Evolutionary conservation across 1,284 basidiomycete species (phyloP).

Genomic region (Termitomyces sp.): DNA sequence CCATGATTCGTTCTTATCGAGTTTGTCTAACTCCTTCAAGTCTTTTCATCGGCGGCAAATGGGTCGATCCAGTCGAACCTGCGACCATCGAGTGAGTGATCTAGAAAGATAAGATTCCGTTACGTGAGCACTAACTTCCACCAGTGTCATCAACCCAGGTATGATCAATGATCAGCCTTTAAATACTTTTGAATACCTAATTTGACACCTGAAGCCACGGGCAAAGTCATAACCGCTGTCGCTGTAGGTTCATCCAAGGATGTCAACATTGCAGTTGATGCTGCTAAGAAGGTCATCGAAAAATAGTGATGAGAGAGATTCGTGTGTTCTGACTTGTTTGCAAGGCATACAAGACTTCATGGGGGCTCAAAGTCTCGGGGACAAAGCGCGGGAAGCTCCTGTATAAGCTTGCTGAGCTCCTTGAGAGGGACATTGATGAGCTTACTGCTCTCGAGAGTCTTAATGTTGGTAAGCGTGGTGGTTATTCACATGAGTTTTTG

Average conservation of each 20-base stretch:
- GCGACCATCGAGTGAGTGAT: conserved; percentile 18
- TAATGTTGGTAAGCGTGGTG: conserved; percentile 43
- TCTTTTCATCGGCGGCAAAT: conserved; percentile 20
- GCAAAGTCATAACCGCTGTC: conserved; percentile 58
- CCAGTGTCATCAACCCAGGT: conserved; percentile 17
- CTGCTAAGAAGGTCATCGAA: conserved; percentile 52
- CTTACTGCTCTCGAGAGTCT: conserved; percentile 70
- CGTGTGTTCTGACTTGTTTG: background rate
- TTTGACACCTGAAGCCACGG: conserved; percentile 41
- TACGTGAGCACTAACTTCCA: background rate
- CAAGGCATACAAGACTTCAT: conserved; percentile 48
- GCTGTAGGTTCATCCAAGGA: conserved; percentile 62
- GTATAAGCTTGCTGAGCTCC: conserved; percentile 66
- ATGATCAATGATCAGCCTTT: background rate
- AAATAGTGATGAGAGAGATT: background rate
- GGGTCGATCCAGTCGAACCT: conserved; percentile 17
- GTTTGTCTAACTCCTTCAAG: background rate
- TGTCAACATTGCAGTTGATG: conserved; percentile 67
- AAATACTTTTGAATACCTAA: background rate
- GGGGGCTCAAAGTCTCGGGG: conserved; percentile 62
- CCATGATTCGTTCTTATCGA: background rate
- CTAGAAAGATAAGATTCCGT: background rate
- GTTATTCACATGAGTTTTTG: background rate
- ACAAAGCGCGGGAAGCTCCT: conserved; percentile 56
- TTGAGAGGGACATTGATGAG: conserved; percentile 66